Percentiles rank a stretch among this genome's conserved stretches.
Evolutionary conservation across 1,139 yeast species (phyloP).

Genomic region (Nakaseomyces kungkrabaensis): DNA sequence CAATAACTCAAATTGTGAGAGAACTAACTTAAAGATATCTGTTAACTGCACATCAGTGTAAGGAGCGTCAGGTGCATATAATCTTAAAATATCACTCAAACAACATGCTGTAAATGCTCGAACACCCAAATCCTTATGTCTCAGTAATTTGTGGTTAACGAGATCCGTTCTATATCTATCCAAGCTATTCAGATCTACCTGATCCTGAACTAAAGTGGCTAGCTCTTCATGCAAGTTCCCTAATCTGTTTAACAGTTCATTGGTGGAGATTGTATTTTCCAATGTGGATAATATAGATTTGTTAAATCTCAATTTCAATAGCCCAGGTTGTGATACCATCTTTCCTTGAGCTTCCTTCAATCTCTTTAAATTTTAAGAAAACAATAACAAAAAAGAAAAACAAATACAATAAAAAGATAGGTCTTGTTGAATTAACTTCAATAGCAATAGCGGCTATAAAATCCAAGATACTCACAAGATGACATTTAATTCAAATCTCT

Average conservation of each 20-base stretch:
- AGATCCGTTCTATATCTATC: slow-evolving; percentile 43
- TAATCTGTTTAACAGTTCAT: slow-evolving; percentile 42
- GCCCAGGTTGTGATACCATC: neutral
- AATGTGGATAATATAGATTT: slow-evolving; percentile 47
- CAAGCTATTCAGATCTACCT: slow-evolving; percentile 38
- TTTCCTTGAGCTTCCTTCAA: too few species aligned
- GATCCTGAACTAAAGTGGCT: slow-evolving; percentile 51
- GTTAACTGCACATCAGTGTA: slow-evolving; percentile 55
- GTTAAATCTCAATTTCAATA: slow-evolving; percentile 32
- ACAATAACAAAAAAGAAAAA: too few species aligned
- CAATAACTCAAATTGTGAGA: slow-evolving; percentile 51
- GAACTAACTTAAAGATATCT: slow-evolving; percentile 52
- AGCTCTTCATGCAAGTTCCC: slow-evolving; percentile 49
- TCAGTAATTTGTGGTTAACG: slow-evolving; percentile 47
- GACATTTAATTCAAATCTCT: neutral
- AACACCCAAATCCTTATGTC: slow-evolving; percentile 58
- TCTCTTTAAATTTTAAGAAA: too few species aligned
- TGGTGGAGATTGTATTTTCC: slow-evolving; percentile 45
- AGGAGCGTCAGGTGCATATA: slow-evolving; percentile 90
- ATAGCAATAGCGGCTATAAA: too few species aligned
- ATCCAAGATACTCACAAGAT: too few species aligned
- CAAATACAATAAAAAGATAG: too few species aligned
- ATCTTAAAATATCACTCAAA: slow-evolving; percentile 61
- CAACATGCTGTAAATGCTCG: slow-evolving; percentile 68
- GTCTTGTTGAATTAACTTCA: too few species aligned